Evolutionary conservation across 2,329 filamentous ascomycete species (phyloP), one percentile per base, ranked within the genome.

Genomic region (Ophiostoma triangulosporum): DNA sequence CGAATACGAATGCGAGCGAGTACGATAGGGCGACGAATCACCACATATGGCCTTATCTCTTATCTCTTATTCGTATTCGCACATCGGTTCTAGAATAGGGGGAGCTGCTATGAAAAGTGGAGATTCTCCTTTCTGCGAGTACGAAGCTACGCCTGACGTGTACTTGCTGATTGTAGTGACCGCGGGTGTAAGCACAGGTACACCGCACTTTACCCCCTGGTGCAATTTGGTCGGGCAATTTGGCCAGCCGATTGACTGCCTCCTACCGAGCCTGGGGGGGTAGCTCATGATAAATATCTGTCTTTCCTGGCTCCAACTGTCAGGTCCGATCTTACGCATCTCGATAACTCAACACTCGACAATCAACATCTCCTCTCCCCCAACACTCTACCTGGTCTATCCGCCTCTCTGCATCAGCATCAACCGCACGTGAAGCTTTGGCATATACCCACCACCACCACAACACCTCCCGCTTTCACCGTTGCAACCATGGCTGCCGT

Each of bases 41-140:
- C 1, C 2, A 9, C 51, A 56, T 51, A 51, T 56, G 54, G 26
- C 26, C 24, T 12, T 48, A 46, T 29, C 29, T 14, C n/a, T 15
- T 31, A 35, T 49, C 40, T 58, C 56, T 58, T 58, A 58, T 56
- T 59, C 57, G 57, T 57, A 59, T 58, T 60, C 58, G 58, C 29
- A 52, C 35, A 15, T 24, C 26, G 26, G 51, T 46, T 46, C 51
- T 32, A 46, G 48, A 52, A 52, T 51, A 50, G 24, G 35, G 48
- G 38, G 48, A 32, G 8, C 17, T 31, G 46, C 17, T 24, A 31
- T 15, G 26, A 31, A 53, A 53, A 43, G 48, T 12, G 36, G 29
- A 6, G 4, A n/a, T 1, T 22, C 46, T 9, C 27, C 17, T 31
- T 32, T 17, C 32, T 35, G 12, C 15, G 45, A 27, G 27, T 35